Evolutionary conservation across 208 protist species (phyloP), one percentile per base, ranked within the genome.

Genomic region (Herpetomonas tarakana): DNA sequence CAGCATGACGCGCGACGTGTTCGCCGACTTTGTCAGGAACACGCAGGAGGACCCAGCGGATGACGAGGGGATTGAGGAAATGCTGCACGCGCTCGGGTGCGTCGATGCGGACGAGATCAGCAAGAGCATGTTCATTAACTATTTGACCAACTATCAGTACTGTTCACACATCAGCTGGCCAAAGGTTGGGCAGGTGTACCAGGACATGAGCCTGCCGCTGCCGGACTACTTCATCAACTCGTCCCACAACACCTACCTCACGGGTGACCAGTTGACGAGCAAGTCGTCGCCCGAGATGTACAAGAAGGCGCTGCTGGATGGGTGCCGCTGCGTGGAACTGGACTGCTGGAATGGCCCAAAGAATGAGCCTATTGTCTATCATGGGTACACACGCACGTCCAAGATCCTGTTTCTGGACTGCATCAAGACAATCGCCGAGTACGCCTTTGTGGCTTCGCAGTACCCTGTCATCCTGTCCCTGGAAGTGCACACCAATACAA

Each of bases 231-330:
- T 81, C 64, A 94, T 98, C 62, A 82, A 83, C 58, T 91, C 90
- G 16, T 97, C 90, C 9, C 97, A 99, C 74, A 98, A 98, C 74
- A 98, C 97, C 1, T 99, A 98, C 68, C 70, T 98, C 19, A 84
- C 81, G 3, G 94, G 92, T 11, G 78, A 98, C 74, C 97, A 99
- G 81, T 63, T 98, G 30, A 62, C 58, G 52, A 78, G 74, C 50
- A 66, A 63, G 27, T 85, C 75, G 22, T 72, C 74, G 12, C 6
- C 75, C 6, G 58, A 86, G 3, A 89, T 87, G 74, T 92, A 93
- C 66, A 68, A 73, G 38, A 78, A 81, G 54, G 78, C 66, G n/a
- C 65, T 93, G 21, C 64, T 81, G n/a, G 68, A 76, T 52, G 87
- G 87, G 4, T 93, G 81, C 58, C 74, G 84, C 27, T 96, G 88